A percentile compares a stretch with the other conserved stretches of the same genome.
phyloP scores from a whole-genome alignment of 768 basidiomycete species.

The Rhodotorula toruloides region DNA sequence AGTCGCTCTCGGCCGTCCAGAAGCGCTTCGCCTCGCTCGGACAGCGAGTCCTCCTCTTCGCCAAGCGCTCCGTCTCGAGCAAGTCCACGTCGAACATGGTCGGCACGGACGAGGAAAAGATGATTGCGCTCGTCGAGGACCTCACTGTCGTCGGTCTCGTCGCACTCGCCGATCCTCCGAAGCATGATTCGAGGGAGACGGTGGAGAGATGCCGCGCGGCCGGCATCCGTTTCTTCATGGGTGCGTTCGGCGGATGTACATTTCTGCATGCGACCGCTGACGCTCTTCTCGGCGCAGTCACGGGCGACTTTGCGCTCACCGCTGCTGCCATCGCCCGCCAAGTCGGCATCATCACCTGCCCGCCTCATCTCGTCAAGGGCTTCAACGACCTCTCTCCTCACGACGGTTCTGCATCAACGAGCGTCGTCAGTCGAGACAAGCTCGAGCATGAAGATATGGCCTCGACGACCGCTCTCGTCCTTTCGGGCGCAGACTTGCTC shows the following conservation, averaged over 20 bases:
- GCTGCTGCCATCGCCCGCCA: constrained; percentile 60
- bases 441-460: no score
- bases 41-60: constrained; percentile 61
- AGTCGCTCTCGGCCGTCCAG: constrained; percentile 43
- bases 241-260: constrained; percentile 42
- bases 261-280: background rate
- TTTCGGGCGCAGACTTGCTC: constrained; percentile 49
- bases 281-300: constrained; percentile 39
- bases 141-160: constrained; percentile 58
- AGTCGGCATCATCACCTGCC: constrained; percentile 55
- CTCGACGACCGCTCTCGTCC: constrained; percentile 47
- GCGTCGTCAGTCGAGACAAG: no score
- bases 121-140: constrained; percentile 51
- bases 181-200: constrained; percentile 56
- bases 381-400: background rate
- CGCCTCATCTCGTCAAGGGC: background rate
- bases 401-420: no score
- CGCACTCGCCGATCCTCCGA: constrained; percentile 60
- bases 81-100: background rate
- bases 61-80: constrained; percentile 50
- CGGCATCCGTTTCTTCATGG: constrained; percentile 61
- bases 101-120: constrained; percentile 45
- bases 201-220: constrained; percentile 49
- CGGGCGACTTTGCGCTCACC: constrained; percentile 55
- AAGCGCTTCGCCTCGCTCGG: constrained; percentile 56